Evolutionary conservation across 73 alveolate species (phyloP), one percentile per base, ranked within the genome.

Genomic region (Paramecium sonneborni): DNA sequence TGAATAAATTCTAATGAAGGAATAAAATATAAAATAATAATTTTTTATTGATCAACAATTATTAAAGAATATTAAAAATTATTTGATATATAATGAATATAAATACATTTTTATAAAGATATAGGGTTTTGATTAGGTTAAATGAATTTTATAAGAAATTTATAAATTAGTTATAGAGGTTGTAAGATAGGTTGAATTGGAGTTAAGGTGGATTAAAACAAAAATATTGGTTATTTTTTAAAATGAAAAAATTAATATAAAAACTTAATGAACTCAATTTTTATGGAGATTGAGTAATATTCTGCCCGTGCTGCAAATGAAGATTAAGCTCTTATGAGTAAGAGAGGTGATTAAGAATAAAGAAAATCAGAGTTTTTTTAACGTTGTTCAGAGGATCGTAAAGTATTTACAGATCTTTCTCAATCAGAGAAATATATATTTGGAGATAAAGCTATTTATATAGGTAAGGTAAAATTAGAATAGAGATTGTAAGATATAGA

Each of bases 271-370:
- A 62, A 62, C 44, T 62, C 84, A 30, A 52, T 52, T 52, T 18
- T 52, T 15, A 62, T 62, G 84, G 84, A 62, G 28, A 26, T 26
- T 7, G 84, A 62, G 0, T 12, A 62, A 7, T 62, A 62, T 14
- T 62, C 84, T 23, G 84, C 84, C 20, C 39, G 84, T 30, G 84
- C 44, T 62, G 84, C 32, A 6, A 62, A 62, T 62, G 84, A 62
- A 12, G 44, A 62, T 62, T 62, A 62, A 62, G 84, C 84, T 6
- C 84, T 62, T 10, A 32, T 62, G 44, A 62, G 84, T 32, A 62
- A 62, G 84, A 62, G 84, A 62, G 84, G 44, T 26, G 39, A 62
- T 62, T 62, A 30, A 26, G 84, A 62, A 30, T 11, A 62, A 26
- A 62, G 84, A 62, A 62, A 62, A 32, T 6, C 44, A 62, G 84